phyloP scores from a whole-genome alignment of 2,329 filamentous ascomycete genomes.

The Fusarium annulatum region DNA sequence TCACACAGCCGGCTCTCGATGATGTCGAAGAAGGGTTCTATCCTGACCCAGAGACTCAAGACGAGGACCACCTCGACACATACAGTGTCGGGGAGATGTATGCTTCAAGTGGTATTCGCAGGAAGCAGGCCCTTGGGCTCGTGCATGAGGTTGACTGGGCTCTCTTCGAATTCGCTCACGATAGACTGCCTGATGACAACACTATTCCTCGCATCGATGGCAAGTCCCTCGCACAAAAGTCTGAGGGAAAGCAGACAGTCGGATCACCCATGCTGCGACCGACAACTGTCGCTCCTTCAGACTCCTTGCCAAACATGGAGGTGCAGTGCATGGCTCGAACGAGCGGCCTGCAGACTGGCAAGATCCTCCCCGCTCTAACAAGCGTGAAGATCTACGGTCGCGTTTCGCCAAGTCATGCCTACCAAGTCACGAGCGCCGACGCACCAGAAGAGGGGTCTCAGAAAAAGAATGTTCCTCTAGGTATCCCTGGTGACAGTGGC shows the following conservation, averaged over 20 bases:
- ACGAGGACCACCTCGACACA: slow-evolving; percentile 85
- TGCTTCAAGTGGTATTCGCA: slow-evolving; percentile 88
- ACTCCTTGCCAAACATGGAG: slow-evolving; percentile 75
- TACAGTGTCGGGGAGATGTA: slow-evolving; percentile 86
- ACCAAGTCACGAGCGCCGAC: slow-evolving; percentile 64
- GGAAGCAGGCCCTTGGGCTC: slow-evolving; percentile 76
- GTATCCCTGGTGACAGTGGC: slow-evolving; percentile 88
- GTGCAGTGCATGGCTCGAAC: slow-evolving; percentile 93
- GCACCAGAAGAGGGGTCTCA: slow-evolving; percentile 30
- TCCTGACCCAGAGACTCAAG: slow-evolving; percentile 74
- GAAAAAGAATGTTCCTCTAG: slow-evolving; percentile 56
- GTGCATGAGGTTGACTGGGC: slow-evolving; percentile 97
- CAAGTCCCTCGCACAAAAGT: slow-evolving; percentile 15
- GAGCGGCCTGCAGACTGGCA: slow-evolving; percentile 82
- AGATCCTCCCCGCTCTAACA: slow-evolving; percentile 80
- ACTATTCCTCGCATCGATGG: slow-evolving; percentile 62
- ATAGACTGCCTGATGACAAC: slow-evolving; percentile 78
- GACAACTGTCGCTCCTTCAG: slow-evolving; percentile 67
- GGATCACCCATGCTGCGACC: slow-evolving; percentile 59
- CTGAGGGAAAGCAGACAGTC: slow-evolving; percentile 16
- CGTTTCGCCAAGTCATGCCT: slow-evolving; percentile 79
- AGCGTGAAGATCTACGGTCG: slow-evolving; percentile 91
- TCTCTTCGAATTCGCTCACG: slow-evolving; percentile 80
- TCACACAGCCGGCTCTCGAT: slow-evolving; percentile 92
- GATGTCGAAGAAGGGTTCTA: slow-evolving; percentile 88